Conservation (phyloP, 2,329 filamentous ascomycete species). For the Corynespora cassiicola region DNA sequence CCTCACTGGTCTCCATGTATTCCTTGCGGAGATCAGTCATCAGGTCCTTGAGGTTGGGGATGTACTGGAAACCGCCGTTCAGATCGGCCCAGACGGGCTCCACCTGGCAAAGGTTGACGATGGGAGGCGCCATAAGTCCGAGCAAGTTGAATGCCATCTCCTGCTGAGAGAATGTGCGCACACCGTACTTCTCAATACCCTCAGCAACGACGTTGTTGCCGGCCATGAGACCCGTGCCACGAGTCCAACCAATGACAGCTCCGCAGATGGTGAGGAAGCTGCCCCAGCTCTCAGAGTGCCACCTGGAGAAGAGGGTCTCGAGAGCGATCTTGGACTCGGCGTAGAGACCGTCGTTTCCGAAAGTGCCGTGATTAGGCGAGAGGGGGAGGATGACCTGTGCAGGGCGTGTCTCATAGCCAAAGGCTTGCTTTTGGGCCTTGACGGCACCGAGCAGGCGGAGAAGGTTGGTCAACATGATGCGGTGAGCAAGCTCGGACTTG, state of each 20-base stretch:
- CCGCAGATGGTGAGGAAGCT: constrained; percentile 98
- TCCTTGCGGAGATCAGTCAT: constrained; percentile 95
- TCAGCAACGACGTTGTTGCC: constrained; percentile 98
- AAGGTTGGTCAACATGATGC: constrained; percentile 98
- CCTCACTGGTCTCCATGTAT: constrained; percentile 92
- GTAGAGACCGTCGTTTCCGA: constrained; percentile 96
- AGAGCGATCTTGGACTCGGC: constrained; percentile 97
- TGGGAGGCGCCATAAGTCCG: constrained; percentile 90
- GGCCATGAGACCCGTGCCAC: constrained; percentile 96
- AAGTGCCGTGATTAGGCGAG: constrained; percentile 97
- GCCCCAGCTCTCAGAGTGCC: constrained; percentile 96
- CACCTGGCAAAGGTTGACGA: constrained; percentile 93
- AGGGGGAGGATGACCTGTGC: constrained; percentile 95
- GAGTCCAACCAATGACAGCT: constrained; percentile 98
- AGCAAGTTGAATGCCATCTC: constrained; percentile 99
- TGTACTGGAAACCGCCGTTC: constrained; percentile 97
- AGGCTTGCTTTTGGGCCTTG: constrained; percentile 87
- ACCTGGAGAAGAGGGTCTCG: constrained; percentile 97
- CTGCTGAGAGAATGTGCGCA: constrained; percentile 97
- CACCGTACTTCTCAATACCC: constrained; percentile 93
- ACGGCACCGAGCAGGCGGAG: constrained; percentile 88
- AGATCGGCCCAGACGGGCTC: constrained; percentile 97
- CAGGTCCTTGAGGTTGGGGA: constrained; percentile 90
- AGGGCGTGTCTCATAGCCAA: constrained; percentile 91
- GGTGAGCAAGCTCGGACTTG: constrained; percentile 95